A percentile compares a stretch with the other conserved stretches of the same genome.
Evolutionary conservation across 495 filamentous ascomycete species (phyloP).

Genomic region (Xylaria sp.): DNA sequence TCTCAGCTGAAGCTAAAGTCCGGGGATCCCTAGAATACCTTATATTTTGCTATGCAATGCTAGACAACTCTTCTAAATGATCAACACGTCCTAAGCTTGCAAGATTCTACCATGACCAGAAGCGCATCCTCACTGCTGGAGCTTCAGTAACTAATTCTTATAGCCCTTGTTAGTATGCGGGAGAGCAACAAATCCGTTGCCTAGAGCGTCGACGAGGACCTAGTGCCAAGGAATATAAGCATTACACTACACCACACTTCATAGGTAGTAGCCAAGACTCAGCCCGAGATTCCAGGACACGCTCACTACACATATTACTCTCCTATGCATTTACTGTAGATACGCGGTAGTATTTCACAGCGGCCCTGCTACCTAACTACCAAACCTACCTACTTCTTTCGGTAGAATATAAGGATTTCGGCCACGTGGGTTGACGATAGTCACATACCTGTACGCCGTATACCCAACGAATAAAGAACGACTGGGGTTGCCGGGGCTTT

Average conservation of each 20-base stretch:
- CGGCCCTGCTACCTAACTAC: background rate
- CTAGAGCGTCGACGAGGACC: background rate
- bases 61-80: background rate
- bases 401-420: background rate
- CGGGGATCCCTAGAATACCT: background rate
- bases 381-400: background rate
- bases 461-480: background rate
- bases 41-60: background rate
- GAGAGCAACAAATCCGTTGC: constrained; percentile 2
- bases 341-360: background rate
- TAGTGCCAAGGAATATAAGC: constrained; percentile 15
- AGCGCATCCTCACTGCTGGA: background rate
- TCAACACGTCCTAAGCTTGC: background rate
- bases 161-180: background rate
- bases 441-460: background rate
- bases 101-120: too few species aligned
- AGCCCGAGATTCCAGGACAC: background rate
- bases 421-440: background rate
- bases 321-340: constrained; percentile 6
- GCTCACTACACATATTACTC: constrained; percentile 19
- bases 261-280: background rate
- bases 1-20: constrained; percentile 20
- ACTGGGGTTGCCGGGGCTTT: constrained; percentile 1
- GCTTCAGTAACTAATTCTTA: background rate
- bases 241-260: constrained; percentile 3